Percentiles rank a stretch among this genome's conserved stretches.
phyloP scores from a whole-genome alignment of 352 stramenopile genomes.

The Phytopythium vexans region DNA sequence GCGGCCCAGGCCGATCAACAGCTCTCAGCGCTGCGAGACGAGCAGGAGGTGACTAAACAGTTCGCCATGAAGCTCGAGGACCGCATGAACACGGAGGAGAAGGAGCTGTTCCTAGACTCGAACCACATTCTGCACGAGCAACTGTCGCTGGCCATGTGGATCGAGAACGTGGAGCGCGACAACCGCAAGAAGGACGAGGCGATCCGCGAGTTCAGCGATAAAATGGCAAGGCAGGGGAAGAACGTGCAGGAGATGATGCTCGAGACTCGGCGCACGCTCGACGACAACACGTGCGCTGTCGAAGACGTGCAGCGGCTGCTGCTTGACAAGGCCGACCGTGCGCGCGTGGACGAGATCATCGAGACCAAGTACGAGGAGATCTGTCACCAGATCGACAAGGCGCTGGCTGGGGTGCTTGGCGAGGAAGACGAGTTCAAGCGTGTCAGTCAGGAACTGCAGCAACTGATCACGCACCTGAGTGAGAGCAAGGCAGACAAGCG shows the following conservation, averaged over 20 bases:
- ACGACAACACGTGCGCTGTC: conserved; percentile 83
- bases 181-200: conserved; percentile 69
- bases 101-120: conserved; percentile 76
- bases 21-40: conserved; percentile 43
- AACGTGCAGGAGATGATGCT: conserved; percentile 88
- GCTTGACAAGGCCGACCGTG: conserved; percentile 74
- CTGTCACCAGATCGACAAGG: conserved; percentile 89
- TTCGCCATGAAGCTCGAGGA: conserved; percentile 84
- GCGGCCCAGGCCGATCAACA: conserved; percentile 49
- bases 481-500: conserved; percentile 86
- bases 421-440: conserved; percentile 90
- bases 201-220: conserved; percentile 76
- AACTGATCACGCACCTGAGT: conserved; percentile 74
- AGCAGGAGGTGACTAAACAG: conserved; percentile 76
- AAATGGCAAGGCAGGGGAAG: conserved; percentile 75
- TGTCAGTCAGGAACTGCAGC: conserved; percentile 77
- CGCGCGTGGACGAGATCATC: conserved; percentile 86
- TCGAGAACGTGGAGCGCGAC: conserved; percentile 69
- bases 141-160: conserved; percentile 76
- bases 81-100: conserved; percentile 78
- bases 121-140: conserved; percentile 81
- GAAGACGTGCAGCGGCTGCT: conserved; percentile 80
- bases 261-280: conserved; percentile 70
- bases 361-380: conserved; percentile 92
- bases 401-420: conserved; percentile 75